Conservation (phyloP, 176 grass and related monocot genomes). For the Rhipidocladum racemiflorum region DNA sequence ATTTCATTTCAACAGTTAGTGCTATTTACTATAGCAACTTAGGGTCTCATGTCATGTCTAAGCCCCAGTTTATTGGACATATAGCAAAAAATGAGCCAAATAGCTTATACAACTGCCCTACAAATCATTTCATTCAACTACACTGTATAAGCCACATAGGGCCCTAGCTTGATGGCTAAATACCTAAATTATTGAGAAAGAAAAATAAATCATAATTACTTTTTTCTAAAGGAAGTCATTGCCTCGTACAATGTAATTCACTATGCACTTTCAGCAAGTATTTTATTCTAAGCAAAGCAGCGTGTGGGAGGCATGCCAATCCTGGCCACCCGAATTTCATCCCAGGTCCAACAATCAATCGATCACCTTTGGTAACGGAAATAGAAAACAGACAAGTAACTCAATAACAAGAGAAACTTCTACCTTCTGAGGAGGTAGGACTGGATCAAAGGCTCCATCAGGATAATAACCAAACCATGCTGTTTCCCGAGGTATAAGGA, state of each 20-base stretch:
- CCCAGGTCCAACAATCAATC: neutral
- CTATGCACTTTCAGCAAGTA: neutral
- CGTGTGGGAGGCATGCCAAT: neutral
- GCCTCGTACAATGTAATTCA: too few relatives aligned
- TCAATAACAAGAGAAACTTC: neutral
- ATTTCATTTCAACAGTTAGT: neutral
- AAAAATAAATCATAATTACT: neutral
- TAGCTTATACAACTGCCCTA: too few relatives aligned
- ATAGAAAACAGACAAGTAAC: neutral
- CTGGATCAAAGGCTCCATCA: conserved; percentile 65
- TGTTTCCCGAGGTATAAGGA: conserved; percentile 87
- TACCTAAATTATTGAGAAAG: neutral
- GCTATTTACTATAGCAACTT: neutral
- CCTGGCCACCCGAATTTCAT: neutral
- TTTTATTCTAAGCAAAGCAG: neutral
- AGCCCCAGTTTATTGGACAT: too few relatives aligned
- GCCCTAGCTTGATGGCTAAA: neutral
- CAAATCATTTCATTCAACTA: neutral
- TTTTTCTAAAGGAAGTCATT: neutral
- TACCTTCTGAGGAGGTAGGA: conserved; percentile 64
- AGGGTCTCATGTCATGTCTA: neutral
- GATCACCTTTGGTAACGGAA: neutral
- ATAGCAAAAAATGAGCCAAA: neutral
- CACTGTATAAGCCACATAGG: neutral
- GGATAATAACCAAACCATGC: conserved; percentile 97